A percentile compares a stretch with the other conserved stretches of the same genome.
Conservation (phyloP, 164 flowering plant genomes). For the Aristolochia contorta region DNA sequence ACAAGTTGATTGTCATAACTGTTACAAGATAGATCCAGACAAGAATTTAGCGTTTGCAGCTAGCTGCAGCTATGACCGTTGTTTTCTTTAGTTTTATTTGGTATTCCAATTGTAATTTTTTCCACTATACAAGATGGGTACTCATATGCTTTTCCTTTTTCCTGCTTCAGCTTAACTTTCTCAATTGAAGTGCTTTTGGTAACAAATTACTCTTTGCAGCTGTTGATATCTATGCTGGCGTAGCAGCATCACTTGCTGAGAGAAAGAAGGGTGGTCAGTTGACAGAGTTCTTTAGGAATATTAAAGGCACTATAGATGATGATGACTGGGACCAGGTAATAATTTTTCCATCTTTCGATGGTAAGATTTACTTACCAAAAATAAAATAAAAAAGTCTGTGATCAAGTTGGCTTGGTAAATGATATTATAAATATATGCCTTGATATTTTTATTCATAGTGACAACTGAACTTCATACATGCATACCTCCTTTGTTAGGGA, state of each 20-base stretch:
- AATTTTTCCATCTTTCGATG: no score
- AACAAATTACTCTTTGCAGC: constrained; percentile 31
- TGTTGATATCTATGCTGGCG: constrained; percentile 96
- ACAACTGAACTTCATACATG: no score
- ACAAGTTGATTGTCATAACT: no score
- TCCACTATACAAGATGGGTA: background rate
- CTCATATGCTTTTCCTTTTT: background rate
- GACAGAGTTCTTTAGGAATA: constrained; percentile 84
- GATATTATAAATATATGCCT: no score
- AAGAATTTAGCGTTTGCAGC: no score
- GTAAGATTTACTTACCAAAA: background rate
- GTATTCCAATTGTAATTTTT: background rate
- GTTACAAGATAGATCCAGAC: no score
- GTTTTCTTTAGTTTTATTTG: background rate
- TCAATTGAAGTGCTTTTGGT: background rate
- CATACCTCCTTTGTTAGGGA: no score
- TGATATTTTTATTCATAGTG: no score
- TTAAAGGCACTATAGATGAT: constrained; percentile 84
- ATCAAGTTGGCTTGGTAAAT: no score
- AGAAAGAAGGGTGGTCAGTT: constrained; percentile 86
- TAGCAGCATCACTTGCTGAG: constrained; percentile 96
- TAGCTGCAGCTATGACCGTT: background rate
- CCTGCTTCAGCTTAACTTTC: background rate
- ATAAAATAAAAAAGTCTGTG: no score
- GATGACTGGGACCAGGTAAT: constrained; percentile 99